Evolutionary conservation across 202 grass and related monocot genomes (phyloP).

Genomic region (Musa balbisiana): DNA sequence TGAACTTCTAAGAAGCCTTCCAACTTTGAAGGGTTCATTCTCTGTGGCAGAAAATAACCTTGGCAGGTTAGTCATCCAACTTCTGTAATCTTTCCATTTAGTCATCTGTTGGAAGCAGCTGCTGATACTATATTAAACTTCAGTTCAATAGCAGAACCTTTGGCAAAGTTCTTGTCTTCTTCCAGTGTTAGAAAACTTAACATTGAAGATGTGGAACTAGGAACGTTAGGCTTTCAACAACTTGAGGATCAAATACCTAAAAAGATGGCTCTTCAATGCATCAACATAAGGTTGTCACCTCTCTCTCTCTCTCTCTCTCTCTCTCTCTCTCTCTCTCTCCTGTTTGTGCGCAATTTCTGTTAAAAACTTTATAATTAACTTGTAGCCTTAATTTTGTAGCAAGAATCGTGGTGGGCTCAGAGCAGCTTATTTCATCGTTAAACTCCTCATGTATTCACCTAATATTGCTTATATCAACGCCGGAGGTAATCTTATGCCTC

Average conservation of each 20-base stretch:
- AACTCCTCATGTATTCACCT: slow-evolving; percentile 49
- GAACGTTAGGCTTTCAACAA: slow-evolving; percentile 51
- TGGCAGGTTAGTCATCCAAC: slow-evolving; percentile 46
- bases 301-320: too few species aligned
- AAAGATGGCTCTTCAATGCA: slow-evolving; percentile 39
- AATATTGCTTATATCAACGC: slow-evolving; percentile 58
- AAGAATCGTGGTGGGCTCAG: slow-evolving; percentile 77
- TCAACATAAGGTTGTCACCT: slow-evolving; percentile 64
- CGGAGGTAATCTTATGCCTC: slow-evolving; percentile 64
- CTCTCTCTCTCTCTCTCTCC: neutral
- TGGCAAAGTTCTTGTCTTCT: slow-evolving; percentile 59
- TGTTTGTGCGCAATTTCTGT: neutral
- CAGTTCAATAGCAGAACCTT: slow-evolving; percentile 49
- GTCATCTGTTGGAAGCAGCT: neutral
- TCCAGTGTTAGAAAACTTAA: slow-evolving; percentile 61
- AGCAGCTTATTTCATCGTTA: slow-evolving; percentile 56
- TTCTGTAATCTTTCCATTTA: slow-evolving; percentile 6
- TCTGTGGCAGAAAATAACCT: slow-evolving; percentile 71
- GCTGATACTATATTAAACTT: slow-evolving; percentile 19
- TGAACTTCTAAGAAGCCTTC: slow-evolving; percentile 64
- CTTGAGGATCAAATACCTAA: slow-evolving; percentile 52
- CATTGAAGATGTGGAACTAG: slow-evolving; percentile 65
- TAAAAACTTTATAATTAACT: slow-evolving; percentile 3
- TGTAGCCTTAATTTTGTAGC: slow-evolving; percentile 36
- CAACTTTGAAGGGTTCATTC: slow-evolving; percentile 43